Evolutionary conservation across 345 rosid genomes (phyloP).

Genomic region (Anastatica hierochuntica): DNA sequence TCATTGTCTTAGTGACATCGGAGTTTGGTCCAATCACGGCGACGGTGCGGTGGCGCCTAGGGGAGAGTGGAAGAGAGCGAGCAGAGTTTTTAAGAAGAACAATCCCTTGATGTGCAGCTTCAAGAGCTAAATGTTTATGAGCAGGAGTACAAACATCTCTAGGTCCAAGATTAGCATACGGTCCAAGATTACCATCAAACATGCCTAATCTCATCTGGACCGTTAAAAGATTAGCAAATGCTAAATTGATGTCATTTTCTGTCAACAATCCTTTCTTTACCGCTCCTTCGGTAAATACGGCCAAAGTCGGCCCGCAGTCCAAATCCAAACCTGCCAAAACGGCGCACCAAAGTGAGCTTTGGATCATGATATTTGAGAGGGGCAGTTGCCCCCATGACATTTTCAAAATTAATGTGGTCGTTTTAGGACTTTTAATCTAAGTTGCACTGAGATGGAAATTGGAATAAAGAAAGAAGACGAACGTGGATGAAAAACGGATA

Average conservation of each 20-base stretch:
- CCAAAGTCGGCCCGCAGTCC: constrained; percentile 89
- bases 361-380: too few species aligned
- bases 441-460: too few species aligned
- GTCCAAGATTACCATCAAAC: constrained; percentile 82
- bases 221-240: constrained; percentile 67
- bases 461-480: too few species aligned
- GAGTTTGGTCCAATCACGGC: constrained; percentile 96
- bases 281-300: constrained; percentile 57
- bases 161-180: constrained; percentile 67
- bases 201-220: constrained; percentile 93
- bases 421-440: too few species aligned
- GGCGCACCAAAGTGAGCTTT: too few species aligned
- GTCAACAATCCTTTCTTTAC: constrained; percentile 36
- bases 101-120: constrained; percentile 85
- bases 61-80: constrained; percentile 50
- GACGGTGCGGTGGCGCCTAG: constrained; percentile 38
- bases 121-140: constrained; percentile 61
- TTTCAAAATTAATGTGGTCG: too few species aligned
- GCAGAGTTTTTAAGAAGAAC: constrained; percentile 58
- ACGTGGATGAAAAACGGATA: too few species aligned
- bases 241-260: constrained; percentile 47
- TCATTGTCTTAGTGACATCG: constrained; percentile 83
- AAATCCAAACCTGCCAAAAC: constrained; percentile 57
- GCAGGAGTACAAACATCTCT: constrained; percentile 64
- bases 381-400: too few species aligned